These are phyloP conservation scores for Lodderomyces orthopsilosis DNA, from an alignment of 1,139 yeast genomes.

Conservation along the genomic window DNA sequence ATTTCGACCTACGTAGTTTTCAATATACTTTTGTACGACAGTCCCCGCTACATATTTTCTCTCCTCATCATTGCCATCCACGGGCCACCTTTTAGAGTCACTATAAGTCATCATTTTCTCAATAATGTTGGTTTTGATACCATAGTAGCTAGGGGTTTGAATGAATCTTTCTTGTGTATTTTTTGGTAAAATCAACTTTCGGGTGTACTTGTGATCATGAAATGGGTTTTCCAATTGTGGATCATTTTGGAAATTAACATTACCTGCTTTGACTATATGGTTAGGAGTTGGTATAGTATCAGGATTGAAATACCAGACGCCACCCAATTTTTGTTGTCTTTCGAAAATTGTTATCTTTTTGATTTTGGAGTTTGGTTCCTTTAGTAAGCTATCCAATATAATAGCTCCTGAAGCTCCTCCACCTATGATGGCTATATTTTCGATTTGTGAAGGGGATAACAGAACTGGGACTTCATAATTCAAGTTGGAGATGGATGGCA, in stretches of 20 bases:
- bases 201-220: slow-evolving; percentile 6
- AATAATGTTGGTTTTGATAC: slow-evolving; percentile 39
- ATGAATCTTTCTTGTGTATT: slow-evolving; percentile 23
- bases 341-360: slow-evolving; percentile 26
- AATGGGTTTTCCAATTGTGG: slow-evolving; percentile 35
- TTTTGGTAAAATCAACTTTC: slow-evolving; percentile 11
- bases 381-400: slow-evolving; percentile 35
- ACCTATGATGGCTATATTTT: slow-evolving; percentile 46
- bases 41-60: slow-evolving; percentile 27
- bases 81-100: slow-evolving; percentile 33
- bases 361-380: slow-evolving; percentile 23
- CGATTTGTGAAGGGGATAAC: slow-evolving; percentile 15
- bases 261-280: slow-evolving; percentile 24
- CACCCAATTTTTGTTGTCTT: slow-evolving; percentile 29
- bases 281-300: slow-evolving; percentile 22
- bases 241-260: slow-evolving; percentile 20
- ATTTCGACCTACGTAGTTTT: slow-evolving; percentile 29
- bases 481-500: slow-evolving; percentile 13
- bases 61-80: slow-evolving; percentile 23
- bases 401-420: slow-evolving; percentile 55
- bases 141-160: slow-evolving; percentile 39
- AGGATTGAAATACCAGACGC: slow-evolving; percentile 32
- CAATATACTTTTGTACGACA: slow-evolving; percentile 31
- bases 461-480: slow-evolving; percentile 13
- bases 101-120: slow-evolving; percentile 47